phyloP scores from a whole-genome alignment of 768 basidiomycete species.

The Tephrocybe sp. region DNA sequence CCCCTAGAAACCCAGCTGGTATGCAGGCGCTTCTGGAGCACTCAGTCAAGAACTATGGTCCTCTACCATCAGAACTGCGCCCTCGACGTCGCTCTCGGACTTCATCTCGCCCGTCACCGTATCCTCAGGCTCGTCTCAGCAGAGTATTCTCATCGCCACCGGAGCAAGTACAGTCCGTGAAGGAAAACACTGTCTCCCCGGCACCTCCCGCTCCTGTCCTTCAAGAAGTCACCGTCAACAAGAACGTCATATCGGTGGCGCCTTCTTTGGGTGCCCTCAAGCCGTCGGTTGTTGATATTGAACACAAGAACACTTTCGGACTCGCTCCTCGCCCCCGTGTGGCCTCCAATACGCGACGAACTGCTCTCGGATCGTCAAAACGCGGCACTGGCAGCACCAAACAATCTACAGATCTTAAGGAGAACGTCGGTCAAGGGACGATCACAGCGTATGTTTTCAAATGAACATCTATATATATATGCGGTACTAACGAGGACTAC shows the following conservation, averaged over 20 bases:
- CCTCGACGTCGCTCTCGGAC: conserved; percentile 66
- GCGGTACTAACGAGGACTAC: no score
- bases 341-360: conserved; percentile 53
- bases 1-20: conserved; percentile 57
- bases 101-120: conserved; percentile 70
- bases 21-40: conserved; percentile 76
- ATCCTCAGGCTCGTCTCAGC: conserved; percentile 50
- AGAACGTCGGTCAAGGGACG: conserved; percentile 42
- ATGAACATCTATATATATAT: no score
- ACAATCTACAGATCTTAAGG: conserved; percentile 51
- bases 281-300: conserved; percentile 34
- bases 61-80: conserved; percentile 71
- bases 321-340: conserved; percentile 47
- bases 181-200: conserved; percentile 14
- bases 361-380: conserved; percentile 63
- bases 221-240: conserved; percentile 41
- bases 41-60: conserved; percentile 67
- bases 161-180: conserved; percentile 28
- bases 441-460: conserved; percentile 53
- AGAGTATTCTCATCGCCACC: conserved; percentile 42
- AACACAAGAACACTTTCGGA: conserved; percentile 34
- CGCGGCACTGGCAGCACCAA: conserved; percentile 44
- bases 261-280: conserved; percentile 39
- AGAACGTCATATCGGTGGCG: conserved; percentile 33
- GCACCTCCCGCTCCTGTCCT: conserved; percentile 29